A percentile compares a stretch with the other conserved stretches of the same genome.
Conservation (phyloP, 108 stramenopile genomes). For the Poteriospumella lacustris region DNA sequence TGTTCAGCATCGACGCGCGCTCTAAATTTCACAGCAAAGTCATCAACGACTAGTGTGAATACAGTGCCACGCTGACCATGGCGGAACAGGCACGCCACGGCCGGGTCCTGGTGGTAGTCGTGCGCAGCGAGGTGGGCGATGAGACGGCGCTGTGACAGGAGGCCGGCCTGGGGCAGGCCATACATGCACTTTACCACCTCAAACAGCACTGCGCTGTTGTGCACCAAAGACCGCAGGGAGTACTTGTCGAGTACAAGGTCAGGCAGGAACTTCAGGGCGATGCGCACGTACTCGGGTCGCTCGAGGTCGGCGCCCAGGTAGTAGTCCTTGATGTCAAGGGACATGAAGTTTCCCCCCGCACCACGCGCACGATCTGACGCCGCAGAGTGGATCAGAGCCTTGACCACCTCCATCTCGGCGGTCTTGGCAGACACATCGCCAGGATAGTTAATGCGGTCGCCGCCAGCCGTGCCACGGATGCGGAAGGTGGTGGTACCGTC, state of each 20-base stretch:
- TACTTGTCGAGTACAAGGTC: not conserved
- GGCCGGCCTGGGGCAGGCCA: not conserved
- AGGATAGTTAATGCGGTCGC: not conserved
- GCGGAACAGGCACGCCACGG: not conserved
- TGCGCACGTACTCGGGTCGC: not conserved
- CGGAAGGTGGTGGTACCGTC: not conserved
- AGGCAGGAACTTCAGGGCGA: not conserved
- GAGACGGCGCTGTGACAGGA: not conserved
- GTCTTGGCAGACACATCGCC: not conserved
- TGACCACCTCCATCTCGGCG: not conserved
- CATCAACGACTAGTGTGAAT: not conserved
- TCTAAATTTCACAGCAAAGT: not conserved
- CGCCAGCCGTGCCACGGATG: not conserved
- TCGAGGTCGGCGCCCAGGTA: not conserved
- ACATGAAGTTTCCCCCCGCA: not conserved
- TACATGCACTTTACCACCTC: not conserved
- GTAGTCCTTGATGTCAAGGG: not conserved
- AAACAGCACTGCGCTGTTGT: not conserved
- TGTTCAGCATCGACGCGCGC: not conserved
- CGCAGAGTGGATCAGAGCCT: not conserved
- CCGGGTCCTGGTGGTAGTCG: not conserved
- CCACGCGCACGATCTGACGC: not conserved
- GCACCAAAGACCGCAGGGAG: not conserved
- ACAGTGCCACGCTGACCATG: not conserved
- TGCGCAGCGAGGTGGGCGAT: not conserved